A percentile compares a stretch with the other conserved stretches of the same genome.
Evolutionary conservation across 2,329 filamentous ascomycete genomes (phyloP).

Genomic region (Fusarium robinianum): DNA sequence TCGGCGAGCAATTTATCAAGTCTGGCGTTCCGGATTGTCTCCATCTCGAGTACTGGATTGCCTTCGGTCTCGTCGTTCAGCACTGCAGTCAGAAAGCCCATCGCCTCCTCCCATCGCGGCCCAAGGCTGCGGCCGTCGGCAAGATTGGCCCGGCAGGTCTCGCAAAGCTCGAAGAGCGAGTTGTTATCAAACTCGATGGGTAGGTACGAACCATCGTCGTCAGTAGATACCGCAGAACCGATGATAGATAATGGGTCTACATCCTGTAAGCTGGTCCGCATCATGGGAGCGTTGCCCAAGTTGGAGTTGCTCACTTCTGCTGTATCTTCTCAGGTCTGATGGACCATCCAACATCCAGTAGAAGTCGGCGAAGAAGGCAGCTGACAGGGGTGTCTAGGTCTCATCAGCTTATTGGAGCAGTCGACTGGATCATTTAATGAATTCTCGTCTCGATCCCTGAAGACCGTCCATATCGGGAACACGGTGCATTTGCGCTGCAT

Average conservation of each 20-base stretch:
- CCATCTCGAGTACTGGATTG: slow-evolving; percentile 44
- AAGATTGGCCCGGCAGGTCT: slow-evolving; percentile 47
- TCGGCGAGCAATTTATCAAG: slow-evolving; percentile 54
- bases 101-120: slow-evolving; percentile 42
- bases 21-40: slow-evolving; percentile 44
- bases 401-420: slow-evolving; percentile 12
- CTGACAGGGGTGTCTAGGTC: slow-evolving; percentile 21
- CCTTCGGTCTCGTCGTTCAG: slow-evolving; percentile 45
- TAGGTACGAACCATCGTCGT: slow-evolving; percentile 1
- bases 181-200: slow-evolving; percentile 21
- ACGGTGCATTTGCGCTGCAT: slow-evolving; percentile 8
- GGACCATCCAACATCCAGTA: slow-evolving; percentile 20
- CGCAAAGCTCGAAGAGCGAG: slow-evolving; percentile 46
- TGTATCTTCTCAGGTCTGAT: slow-evolving; percentile 22
- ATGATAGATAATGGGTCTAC: slow-evolving; percentile 21
- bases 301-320: slow-evolving; percentile 23
- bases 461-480: background rate
- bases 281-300: background rate
- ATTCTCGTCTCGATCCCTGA: slow-evolving; percentile 1
- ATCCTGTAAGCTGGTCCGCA: slow-evolving; percentile 18
- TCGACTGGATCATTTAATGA: background rate
- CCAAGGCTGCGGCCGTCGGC: slow-evolving; percentile 40
- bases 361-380: slow-evolving; percentile 15
- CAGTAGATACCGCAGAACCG: slow-evolving; percentile 14
- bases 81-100: slow-evolving; percentile 46